phyloP scores from a whole-genome alignment of 2,329 filamentous ascomycete species.

The Lasiodiplodia sp. region DNA sequence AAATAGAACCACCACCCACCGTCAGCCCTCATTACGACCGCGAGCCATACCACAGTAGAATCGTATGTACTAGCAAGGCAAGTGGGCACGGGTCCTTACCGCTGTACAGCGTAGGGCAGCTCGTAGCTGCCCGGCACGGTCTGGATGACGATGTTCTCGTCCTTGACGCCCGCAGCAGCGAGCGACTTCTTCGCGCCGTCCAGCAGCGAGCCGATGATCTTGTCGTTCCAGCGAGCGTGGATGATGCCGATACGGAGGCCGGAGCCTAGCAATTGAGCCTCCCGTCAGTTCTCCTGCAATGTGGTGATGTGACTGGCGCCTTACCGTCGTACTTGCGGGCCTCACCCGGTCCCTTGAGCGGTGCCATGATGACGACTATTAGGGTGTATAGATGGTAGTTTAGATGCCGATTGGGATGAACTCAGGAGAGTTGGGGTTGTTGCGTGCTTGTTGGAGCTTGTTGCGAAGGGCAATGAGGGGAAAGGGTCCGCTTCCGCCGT shows the following conservation, averaged over 20 bases:
- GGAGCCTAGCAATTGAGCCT: constrained; percentile 56
- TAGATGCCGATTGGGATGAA: background rate
- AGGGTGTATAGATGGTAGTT: background rate
- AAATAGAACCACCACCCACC: constrained; percentile 3
- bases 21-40: background rate
- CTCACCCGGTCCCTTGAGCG: constrained; percentile 69
- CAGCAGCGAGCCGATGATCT: constrained; percentile 86
- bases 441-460: constrained; percentile 18
- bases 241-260: constrained; percentile 90
- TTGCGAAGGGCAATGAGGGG: constrained; percentile 22
- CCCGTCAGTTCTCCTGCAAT: constrained; percentile 71
- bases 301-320: constrained; percentile 30
- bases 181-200: constrained; percentile 81
- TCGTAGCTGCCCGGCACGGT: constrained; percentile 95
- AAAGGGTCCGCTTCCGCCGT: constrained; percentile 21
- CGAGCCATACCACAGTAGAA: background rate
- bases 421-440: background rate
- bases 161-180: constrained; percentile 78
- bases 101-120: constrained; percentile 87
- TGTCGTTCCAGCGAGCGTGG: constrained; percentile 93
- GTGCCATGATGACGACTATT: constrained; percentile 16
- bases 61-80: background rate
- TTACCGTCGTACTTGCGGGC: constrained; percentile 65
- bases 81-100: constrained; percentile 58
- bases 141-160: constrained; percentile 87